Percentiles rank a stretch among this genome's conserved stretches.
Conservation (phyloP, 2,329 filamentous ascomycete genomes). For the Talaromyces sp. region DNA sequence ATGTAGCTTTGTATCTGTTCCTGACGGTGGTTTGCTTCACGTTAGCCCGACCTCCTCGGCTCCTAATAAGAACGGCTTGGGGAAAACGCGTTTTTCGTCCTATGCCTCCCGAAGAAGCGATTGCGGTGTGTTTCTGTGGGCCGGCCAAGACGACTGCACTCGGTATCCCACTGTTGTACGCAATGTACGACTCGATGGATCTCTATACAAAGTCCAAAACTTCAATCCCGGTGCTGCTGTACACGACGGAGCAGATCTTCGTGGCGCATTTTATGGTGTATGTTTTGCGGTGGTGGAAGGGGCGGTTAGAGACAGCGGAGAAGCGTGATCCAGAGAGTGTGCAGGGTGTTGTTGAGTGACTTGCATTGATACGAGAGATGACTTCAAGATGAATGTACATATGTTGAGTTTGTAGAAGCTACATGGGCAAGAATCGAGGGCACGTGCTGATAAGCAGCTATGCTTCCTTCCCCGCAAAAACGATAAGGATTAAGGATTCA, state of each 20-base stretch:
- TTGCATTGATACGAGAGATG: background rate
- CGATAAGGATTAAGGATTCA: slow-evolving; percentile 8
- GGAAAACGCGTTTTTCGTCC: slow-evolving; percentile 26
- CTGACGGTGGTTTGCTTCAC: slow-evolving; percentile 58
- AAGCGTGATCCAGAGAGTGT: slow-evolving; percentile 7
- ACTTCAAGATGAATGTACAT: background rate
- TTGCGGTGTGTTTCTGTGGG: slow-evolving; percentile 70
- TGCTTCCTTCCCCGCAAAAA: slow-evolving; percentile 13
- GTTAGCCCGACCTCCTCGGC: slow-evolving; percentile 42
- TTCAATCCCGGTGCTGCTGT: slow-evolving; percentile 38
- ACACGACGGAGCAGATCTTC: slow-evolving; percentile 40
- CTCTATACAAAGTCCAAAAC: slow-evolving; percentile 36
- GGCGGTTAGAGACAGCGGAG: background rate
- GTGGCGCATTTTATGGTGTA: slow-evolving; percentile 40
- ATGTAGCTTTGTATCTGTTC: slow-evolving; percentile 62
- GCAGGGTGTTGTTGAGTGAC: background rate
- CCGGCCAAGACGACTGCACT: slow-evolving; percentile 70
- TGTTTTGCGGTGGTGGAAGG: slow-evolving; percentile 32
- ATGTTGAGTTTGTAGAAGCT: background rate
- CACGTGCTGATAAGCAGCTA: slow-evolving; percentile 16
- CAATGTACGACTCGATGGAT: slow-evolving; percentile 54
- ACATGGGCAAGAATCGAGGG: background rate
- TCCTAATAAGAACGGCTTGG: slow-evolving; percentile 23
- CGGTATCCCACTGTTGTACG: slow-evolving; percentile 64
- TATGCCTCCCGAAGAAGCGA: slow-evolving; percentile 58